phyloP scores from a whole-genome alignment of 1,139 yeast species.

The Kluyveromyces sp. region DNA sequence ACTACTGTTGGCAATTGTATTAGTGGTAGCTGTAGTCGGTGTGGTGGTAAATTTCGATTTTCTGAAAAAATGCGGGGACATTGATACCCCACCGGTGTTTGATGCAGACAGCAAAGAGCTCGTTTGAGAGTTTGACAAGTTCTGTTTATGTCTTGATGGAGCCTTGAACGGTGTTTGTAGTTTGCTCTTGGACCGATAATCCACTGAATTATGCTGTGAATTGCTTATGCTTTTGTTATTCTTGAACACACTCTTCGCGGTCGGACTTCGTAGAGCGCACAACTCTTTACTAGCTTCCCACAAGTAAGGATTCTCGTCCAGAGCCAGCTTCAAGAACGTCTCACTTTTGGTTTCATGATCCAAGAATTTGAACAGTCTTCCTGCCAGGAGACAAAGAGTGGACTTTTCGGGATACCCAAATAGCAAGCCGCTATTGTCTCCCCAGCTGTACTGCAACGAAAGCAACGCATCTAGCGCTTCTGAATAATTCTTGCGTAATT shows the following conservation, averaged over 20 bases:
- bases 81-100: constrained; percentile 16
- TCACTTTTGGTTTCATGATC: constrained; percentile 64
- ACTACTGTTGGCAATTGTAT: constrained; percentile 10
- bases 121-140: constrained; percentile 8
- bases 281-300: constrained; percentile 67
- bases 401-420: constrained; percentile 51
- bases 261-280: constrained; percentile 30
- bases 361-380: constrained; percentile 53
- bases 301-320: constrained; percentile 67
- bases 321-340: constrained; percentile 58
- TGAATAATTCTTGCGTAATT: constrained; percentile 18
- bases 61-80: constrained; percentile 12
- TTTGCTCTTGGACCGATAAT: constrained; percentile 40
- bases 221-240: constrained; percentile 15
- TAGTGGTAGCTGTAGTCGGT: constrained; percentile 1
- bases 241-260: constrained; percentile 19
- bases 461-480: constrained; percentile 15
- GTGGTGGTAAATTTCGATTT: constrained; percentile 6
- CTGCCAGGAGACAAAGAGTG: constrained; percentile 59
- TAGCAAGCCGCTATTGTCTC: constrained; percentile 5
- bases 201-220: constrained; percentile 15
- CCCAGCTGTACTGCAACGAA: constrained; percentile 9
- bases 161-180: constrained; percentile 31
- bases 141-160: constrained; percentile 9
- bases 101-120: constrained; percentile 18